Percentiles rank a stretch among this genome's conserved stretches.
Conservation (phyloP, 768 basidiomycete genomes). For the Rhizopogon rudus region DNA sequence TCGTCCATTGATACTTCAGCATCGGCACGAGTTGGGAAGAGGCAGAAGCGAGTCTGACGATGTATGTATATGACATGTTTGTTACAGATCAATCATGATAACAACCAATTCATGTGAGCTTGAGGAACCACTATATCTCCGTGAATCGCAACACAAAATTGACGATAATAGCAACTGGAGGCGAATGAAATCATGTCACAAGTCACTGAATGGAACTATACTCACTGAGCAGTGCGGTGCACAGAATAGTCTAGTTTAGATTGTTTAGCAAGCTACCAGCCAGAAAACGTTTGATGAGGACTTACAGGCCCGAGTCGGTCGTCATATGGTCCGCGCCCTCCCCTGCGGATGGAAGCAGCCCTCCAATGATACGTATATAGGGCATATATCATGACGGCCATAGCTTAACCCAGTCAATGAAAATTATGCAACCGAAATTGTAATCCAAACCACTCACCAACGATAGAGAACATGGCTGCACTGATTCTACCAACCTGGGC, state of each 20-base stretch:
- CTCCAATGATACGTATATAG: constrained; percentile 96
- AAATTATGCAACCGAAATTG: background rate
- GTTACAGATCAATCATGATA: constrained; percentile 2
- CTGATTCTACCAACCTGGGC: constrained; percentile 87
- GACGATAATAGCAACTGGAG: constrained; percentile 71
- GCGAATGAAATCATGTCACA: background rate
- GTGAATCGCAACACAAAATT: constrained; percentile 86
- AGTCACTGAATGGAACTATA: background rate
- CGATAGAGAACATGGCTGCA: constrained; percentile 92
- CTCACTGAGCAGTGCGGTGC: constrained; percentile 74
- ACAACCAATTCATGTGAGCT: constrained; percentile 3
- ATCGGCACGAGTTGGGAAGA: constrained; percentile 50
- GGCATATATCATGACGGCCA: constrained; percentile 97
- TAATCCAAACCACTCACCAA: constrained; percentile 52
- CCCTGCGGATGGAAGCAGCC: constrained; percentile 84
- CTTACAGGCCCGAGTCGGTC: constrained; percentile 92
- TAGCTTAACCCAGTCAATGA: constrained; percentile 47
- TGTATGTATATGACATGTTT: background rate
- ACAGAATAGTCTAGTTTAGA: constrained; percentile 65
- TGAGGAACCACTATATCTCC: constrained; percentile 6
- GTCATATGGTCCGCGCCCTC: constrained; percentile 93
- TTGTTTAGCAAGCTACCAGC: constrained; percentile 7
- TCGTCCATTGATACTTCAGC: constrained; percentile 72
- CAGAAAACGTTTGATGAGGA: constrained; percentile 18
- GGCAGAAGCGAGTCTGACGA: constrained; percentile 48